phyloP scores from a whole-genome alignment of 2,329 filamentous ascomycete genomes.

The Coniella vitis region DNA sequence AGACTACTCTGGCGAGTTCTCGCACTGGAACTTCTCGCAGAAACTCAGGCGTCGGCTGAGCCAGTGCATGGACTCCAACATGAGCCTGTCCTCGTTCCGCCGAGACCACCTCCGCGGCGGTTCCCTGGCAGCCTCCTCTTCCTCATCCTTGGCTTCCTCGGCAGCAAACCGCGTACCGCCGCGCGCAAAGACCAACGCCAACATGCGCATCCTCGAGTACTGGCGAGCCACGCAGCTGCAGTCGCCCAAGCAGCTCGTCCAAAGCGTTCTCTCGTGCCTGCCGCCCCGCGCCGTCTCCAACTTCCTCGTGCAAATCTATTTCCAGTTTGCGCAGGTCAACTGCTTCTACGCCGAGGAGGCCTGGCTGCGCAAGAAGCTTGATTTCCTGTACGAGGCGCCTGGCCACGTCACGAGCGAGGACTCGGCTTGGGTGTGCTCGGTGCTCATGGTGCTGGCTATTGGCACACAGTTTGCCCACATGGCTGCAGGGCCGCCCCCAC shows the following conservation, averaged over 20 bases:
- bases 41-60: slow-evolving; percentile 27
- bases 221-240: slow-evolving; percentile 40
- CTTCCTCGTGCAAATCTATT: slow-evolving; percentile 40
- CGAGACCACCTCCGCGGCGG: slow-evolving; percentile 14
- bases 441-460: slow-evolving; percentile 42
- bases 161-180: slow-evolving; percentile 18
- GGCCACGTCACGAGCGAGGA: slow-evolving; percentile 31
- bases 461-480: slow-evolving; percentile 46
- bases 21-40: slow-evolving; percentile 47
- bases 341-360: slow-evolving; percentile 40
- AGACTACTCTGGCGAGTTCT: slow-evolving; percentile 48
- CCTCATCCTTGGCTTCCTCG: too few relatives aligned
- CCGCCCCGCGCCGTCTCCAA: slow-evolving; percentile 40
- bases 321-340: slow-evolving; percentile 40
- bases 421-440: slow-evolving; percentile 35
- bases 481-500: slow-evolving; percentile 23
- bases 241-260: slow-evolving; percentile 30
- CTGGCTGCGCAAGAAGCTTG: slow-evolving; percentile 36
- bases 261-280: slow-evolving; percentile 32
- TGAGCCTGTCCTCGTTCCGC: neutral
- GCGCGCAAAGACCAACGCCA: slow-evolving; percentile 10
- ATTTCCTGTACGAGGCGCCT: slow-evolving; percentile 34
- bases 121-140: slow-evolving; percentile 18
- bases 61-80: slow-evolving; percentile 10
- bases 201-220: slow-evolving; percentile 27